Evolutionary conservation across 306 rosid species (phyloP), one percentile per base, ranked within the genome.

Genomic region (Parietaria judaica): DNA sequence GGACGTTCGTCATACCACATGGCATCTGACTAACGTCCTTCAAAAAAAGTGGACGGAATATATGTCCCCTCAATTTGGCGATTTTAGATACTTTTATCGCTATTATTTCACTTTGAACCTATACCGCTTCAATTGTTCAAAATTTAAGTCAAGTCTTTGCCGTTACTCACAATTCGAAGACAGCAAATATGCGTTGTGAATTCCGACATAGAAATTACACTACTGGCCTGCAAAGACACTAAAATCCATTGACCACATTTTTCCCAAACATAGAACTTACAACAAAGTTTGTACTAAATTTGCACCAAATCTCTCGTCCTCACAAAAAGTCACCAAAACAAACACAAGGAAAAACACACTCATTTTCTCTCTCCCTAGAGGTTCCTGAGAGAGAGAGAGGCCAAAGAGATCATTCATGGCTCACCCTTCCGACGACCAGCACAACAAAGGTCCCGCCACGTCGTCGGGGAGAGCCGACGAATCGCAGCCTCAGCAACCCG

Each of bases 191-290:
- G 6, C 6, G 1, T 41, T 41, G 45, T 41, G 6, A 41, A 23
- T 23, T 23, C 31, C 31, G 31, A 23, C 31, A 23, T 23, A 23
- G 31, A 23, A 23, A 23, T 23, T 23, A 23, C 31, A 41, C 45
- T 41, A 41, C 45, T 41, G 9, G 45, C 45, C 45, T 41, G 45
- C 45, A 41, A 41, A 41, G 45, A 41, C 7, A 41, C 45, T 41
- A 41, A 5, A 41, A 41, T 41, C 45, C 45, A 41, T 41, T 41
- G 45, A 41, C 48, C 13, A 9, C 11, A 35, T 45, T 52, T 63
- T 72, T 16, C 72, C 23, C 46, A 60, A 60, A 60, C 64, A 54
- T 66, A 66, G 76, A 45, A 16, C 13, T 45, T 31, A 46, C 23
- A 51, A 65, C 37, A 44, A 60, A 51, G 45, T 4, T 14, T 34